Evolutionary conservation across 306 rosid genomes (phyloP), one percentile per base, ranked within the genome.

Genomic region (Cucurbita maxima): DNA sequence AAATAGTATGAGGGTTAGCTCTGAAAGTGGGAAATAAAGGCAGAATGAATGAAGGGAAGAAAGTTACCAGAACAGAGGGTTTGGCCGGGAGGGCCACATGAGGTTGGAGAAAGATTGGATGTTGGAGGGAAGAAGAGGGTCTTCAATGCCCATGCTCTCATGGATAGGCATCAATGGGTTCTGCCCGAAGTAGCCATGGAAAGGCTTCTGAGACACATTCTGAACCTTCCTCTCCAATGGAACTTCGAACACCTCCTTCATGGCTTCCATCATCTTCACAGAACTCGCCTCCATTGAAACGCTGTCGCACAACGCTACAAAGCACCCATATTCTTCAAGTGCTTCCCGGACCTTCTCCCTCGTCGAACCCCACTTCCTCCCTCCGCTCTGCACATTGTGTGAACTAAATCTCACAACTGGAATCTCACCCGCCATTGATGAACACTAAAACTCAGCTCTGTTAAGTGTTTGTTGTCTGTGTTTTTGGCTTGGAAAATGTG

Each of bases 71-170:
- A 81, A 81, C 20, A 0, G 36, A 25, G 74, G 14, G n/a, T 81
- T 79, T 37, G 80, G 81, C 5, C 3, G 10, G 5, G 62, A 5
- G 10, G 85, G 85, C 85, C 85, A 84, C 88, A 81, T 81, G 75
- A 79, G 53, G 13, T 59, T 48, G 7, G 82, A 76, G 45, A 84
- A 84, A 3, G 53, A 51, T 38, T 79, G 76, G 3, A 43, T 53
- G 37, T 74, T 48, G 5, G 85, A 58, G 4, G 25, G 18, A 8
- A 44, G 54, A 20, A 18, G 19, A 0, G 88, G 83, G 36, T 76
- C 51, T 69, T 81, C 85, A 18, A 84, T 84, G 22, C 88, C 88
- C 78, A 84, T 37, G 73, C 85, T 84, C 78, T 84, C 88, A 70
- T 84, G 88, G 74, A 84, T 83, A 18, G 88, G 88, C 37, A 84